Conservation (phyloP, 1,284 basidiomycete species). For the Waitea zeae region DNA sequence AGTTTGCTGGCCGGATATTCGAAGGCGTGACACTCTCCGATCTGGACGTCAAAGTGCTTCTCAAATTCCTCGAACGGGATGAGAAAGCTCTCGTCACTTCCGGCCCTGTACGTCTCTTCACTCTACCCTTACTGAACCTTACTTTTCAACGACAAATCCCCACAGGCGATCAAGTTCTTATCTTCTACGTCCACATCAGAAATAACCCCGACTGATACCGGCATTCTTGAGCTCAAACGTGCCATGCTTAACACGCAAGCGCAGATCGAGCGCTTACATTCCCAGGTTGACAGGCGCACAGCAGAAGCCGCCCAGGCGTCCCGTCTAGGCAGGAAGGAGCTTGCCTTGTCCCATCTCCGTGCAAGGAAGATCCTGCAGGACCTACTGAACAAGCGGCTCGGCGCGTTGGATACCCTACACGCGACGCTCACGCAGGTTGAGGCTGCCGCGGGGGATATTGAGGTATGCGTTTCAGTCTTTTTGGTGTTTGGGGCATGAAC, state of each 20-base stretch:
- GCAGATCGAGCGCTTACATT: slow-evolving; percentile 51
- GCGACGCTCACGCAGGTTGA: slow-evolving; percentile 72
- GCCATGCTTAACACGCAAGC: slow-evolving; percentile 46
- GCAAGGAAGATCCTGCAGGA: slow-evolving; percentile 72
- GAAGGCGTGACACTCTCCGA: slow-evolving; percentile 26
- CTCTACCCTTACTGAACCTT: too few species aligned
- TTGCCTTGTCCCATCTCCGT: slow-evolving; percentile 63
- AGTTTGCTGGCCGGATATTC: slow-evolving; percentile 14
- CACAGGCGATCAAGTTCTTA: slow-evolving; percentile 69
- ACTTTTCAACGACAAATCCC: too few species aligned
- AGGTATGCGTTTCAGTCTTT: slow-evolving; percentile 29
- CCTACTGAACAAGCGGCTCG: slow-evolving; percentile 57
- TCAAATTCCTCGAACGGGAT: slow-evolving; percentile 73
- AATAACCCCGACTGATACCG: slow-evolving; percentile 54
- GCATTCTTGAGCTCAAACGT: slow-evolving; percentile 58
- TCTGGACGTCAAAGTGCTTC: slow-evolving; percentile 48
- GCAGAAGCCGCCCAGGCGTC: slow-evolving; percentile 49
- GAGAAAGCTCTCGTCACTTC: too few species aligned
- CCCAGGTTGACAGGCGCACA: slow-evolving; percentile 55
- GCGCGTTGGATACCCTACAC: slow-evolving; percentile 58
- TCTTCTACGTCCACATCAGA: slow-evolving; percentile 20
- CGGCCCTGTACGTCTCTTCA: too few species aligned
- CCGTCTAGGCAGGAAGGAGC: slow-evolving; percentile 46
- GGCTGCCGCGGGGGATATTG: slow-evolving; percentile 73
- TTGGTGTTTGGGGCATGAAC: neutral